phyloP scores from a whole-genome alignment of 768 basidiomycete species.

The Tremella mesenterica region DNA sequence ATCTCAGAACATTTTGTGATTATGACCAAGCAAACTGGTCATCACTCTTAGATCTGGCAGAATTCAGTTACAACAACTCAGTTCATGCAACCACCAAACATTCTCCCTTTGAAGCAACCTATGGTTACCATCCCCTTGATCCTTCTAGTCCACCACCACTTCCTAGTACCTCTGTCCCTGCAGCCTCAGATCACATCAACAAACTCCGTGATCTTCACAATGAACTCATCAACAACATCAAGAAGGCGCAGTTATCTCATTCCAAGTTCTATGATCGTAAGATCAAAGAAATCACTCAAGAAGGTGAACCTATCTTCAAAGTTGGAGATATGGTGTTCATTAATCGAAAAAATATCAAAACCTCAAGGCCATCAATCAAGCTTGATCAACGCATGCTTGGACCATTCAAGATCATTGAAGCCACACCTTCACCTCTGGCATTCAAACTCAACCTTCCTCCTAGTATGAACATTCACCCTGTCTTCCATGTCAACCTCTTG shows the following conservation, averaged over 20 bases:
- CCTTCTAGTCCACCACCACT: slow-evolving; percentile 42
- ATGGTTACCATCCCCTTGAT: not conserved
- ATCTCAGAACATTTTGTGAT: not conserved
- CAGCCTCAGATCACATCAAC: not conserved
- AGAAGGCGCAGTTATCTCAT: not conserved
- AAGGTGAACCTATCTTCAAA: slow-evolving; percentile 11
- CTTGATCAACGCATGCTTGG: slow-evolving; percentile 22
- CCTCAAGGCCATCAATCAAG: slow-evolving; percentile 18
- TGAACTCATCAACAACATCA: not conserved
- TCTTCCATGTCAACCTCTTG: not conserved
- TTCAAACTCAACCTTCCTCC: slow-evolving; percentile 5
- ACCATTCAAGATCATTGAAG: slow-evolving; percentile 17
- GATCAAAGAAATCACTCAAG: not conserved
- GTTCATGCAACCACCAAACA: not conserved
- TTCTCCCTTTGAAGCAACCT: not conserved
- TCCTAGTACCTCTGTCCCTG: slow-evolving; percentile 46
- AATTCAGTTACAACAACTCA: slow-evolving; percentile 2
- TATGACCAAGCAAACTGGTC: slow-evolving; percentile 3
- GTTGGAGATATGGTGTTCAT: slow-evolving; percentile 17
- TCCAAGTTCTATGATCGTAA: not conserved
- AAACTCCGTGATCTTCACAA: not conserved
- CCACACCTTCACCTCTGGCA: slow-evolving; percentile 4
- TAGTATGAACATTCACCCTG: not conserved
- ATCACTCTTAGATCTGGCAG: not conserved
- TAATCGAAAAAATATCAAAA: slow-evolving; percentile 18